Conservation (phyloP, 768 basidiomycete genomes). For the Myochromella boudieri region DNA sequence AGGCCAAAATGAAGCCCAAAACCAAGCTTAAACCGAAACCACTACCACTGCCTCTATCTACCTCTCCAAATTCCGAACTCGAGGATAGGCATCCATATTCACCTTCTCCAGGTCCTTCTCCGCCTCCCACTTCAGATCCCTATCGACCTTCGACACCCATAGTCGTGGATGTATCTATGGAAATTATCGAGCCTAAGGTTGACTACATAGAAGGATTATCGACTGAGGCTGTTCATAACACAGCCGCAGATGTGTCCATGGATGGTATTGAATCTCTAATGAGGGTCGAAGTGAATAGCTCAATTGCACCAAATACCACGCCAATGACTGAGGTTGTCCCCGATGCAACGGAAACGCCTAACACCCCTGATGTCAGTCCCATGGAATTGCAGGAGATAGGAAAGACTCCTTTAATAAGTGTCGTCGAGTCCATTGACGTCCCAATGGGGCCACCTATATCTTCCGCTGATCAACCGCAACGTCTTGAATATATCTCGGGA, state of each 20-base stretch:
- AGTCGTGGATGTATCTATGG: slow-evolving; percentile 5
- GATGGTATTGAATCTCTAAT: not conserved
- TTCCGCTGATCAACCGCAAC: too few relatives aligned
- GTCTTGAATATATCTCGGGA: too few relatives aligned
- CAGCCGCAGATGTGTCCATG: not conserved
- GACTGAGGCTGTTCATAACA: not conserved
- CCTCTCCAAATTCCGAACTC: not conserved
- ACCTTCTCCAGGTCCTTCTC: slow-evolving; percentile 4
- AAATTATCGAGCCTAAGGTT: slow-evolving; percentile 2
- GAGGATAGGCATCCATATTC: not conserved
- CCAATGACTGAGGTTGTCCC: too few relatives aligned
- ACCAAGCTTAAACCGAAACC: slow-evolving; percentile 29
- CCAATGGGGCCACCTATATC: too few relatives aligned
- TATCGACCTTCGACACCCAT: slow-evolving; percentile 5
- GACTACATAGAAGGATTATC: too few relatives aligned
- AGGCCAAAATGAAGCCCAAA: slow-evolving; percentile 34
- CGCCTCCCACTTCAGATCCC: not conserved
- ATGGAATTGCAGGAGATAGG: too few relatives aligned
- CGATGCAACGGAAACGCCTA: not conserved
- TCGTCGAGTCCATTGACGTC: too few relatives aligned
- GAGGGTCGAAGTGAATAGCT: not conserved
- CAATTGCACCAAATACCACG: not conserved
- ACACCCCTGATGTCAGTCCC: too few relatives aligned
- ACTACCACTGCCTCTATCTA: slow-evolving; percentile 13
- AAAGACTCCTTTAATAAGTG: too few relatives aligned